phyloP scores from a whole-genome alignment of 1,139 yeast genomes.

The Candida sp. region DNA sequence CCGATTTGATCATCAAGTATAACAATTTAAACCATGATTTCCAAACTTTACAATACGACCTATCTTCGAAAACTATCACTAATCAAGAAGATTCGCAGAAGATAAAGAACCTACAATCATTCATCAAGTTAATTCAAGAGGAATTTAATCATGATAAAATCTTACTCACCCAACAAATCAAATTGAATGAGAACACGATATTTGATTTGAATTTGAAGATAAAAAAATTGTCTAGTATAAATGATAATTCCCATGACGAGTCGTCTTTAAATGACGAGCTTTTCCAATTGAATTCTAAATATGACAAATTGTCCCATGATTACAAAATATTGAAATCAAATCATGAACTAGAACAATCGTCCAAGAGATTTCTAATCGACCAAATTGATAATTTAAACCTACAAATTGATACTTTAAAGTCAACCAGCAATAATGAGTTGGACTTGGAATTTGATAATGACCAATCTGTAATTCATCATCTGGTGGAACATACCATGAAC shows the following conservation, averaged over 20 bases:
- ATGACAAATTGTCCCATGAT: conserved; percentile 30
- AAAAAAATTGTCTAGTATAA: conserved; percentile 17
- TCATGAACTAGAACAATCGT: conserved; percentile 46
- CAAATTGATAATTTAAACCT: conserved; percentile 49
- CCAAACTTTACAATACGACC: conserved; percentile 19
- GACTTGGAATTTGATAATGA: background rate
- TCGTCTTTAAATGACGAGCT: background rate
- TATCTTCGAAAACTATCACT: conserved; percentile 13
- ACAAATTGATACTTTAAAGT: conserved; percentile 27
- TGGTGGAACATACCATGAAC: conserved; percentile 19
- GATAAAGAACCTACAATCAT: conserved; percentile 17
- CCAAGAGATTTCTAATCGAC: conserved; percentile 50
- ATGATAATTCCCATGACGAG: conserved; percentile 7
- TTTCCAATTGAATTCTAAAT: conserved; percentile 17
- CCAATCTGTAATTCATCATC: conserved; percentile 3
- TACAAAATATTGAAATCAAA: conserved; percentile 38
- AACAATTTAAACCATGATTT: conserved; percentile 17
- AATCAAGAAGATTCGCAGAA: conserved; percentile 18
- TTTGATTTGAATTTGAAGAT: conserved; percentile 28
- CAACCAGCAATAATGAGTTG: conserved; percentile 3
- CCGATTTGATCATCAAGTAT: conserved; percentile 22
- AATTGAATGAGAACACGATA: conserved; percentile 29
- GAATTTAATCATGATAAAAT: conserved; percentile 24
- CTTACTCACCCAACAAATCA: conserved; percentile 25
- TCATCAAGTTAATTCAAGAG: conserved; percentile 15